These are phyloP conservation scores for Alternaria atra DNA, from an alignment of 2,329 filamentous ascomycete genomes.

Conservation along the genomic window DNA sequence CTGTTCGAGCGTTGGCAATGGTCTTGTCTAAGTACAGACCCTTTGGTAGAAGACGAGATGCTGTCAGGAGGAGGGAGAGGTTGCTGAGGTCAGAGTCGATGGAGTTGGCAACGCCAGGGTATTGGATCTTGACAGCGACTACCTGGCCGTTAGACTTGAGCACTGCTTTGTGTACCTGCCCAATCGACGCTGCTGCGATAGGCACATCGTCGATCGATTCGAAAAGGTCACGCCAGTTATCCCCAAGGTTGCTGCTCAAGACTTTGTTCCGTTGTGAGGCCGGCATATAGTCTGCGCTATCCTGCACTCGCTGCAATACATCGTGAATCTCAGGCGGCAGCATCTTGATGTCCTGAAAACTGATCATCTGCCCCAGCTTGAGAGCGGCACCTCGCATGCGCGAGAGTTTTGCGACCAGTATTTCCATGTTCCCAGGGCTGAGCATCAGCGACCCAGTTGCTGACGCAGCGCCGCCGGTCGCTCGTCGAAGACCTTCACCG, in stretches of 20 bases:
- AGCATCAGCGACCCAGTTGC: constrained; percentile 80
- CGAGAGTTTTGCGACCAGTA: constrained; percentile 89
- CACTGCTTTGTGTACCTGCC: constrained; percentile 89
- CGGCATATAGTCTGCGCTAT: constrained; percentile 98
- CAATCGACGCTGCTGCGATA: constrained; percentile 94
- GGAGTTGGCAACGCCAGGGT: constrained; percentile 92
- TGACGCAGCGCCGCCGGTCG: constrained; percentile 70
- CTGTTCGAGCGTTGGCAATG: constrained; percentile 90
- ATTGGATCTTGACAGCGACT: constrained; percentile 97
- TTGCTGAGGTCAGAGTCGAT: constrained; percentile 98
- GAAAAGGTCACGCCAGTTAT: constrained; percentile 86
- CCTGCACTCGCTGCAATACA: constrained; percentile 92
- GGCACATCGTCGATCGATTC: constrained; percentile 87
- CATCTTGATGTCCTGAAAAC: constrained; percentile 97
- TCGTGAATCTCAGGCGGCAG: constrained; percentile 86
- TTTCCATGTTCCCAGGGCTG: constrained; percentile 89
- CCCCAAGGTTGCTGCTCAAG: constrained; percentile 77
- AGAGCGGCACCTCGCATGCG: constrained; percentile 97
- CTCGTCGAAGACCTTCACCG: constrained; percentile 82
- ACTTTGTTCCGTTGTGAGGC: constrained; percentile 90
- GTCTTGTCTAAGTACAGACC: constrained; percentile 96
- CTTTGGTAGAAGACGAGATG: constrained; percentile 87
- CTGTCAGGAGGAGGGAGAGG: constrained; percentile 86
- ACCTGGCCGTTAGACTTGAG: constrained; percentile 76
- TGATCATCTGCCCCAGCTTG: constrained; percentile 97